Evolutionary conservation across 805 yeast species (phyloP), one percentile per base, ranked within the genome.

Genomic region (Jamesozyma jinghongensis): DNA sequence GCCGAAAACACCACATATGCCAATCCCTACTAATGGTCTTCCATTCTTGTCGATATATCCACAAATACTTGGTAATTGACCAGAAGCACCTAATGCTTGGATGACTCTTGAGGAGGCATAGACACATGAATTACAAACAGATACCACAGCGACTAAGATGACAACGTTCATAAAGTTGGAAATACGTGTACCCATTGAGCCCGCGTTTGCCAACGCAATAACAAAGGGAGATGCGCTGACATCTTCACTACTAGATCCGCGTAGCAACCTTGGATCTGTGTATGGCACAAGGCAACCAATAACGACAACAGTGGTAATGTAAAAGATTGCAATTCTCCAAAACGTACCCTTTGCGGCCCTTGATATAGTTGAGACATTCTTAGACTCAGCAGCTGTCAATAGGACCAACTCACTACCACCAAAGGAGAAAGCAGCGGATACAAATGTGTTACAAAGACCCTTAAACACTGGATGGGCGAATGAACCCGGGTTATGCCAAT

Each of bases 361-460:
- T 26, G 88, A 90, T 41, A 81, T 68, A 3, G 80, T 61, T 41
- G 67, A 67, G 4, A 40, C 42, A 58, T 81, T 74, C 19, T 64
- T 72, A 5, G 86, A 70, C 61, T 82, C 90, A 12, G 86, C 87
- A 18, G 86, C 81, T 4, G 85, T 82, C 32, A 81, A 64, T 36
- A 85, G 82, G 19, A 75, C 73, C 48, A 82, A 66, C 61, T 81
- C 90, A 13, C 84, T 74, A 42, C 90, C 88, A 34, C 81, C 76
- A 54, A 77, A 81, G 14, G 85, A 71, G 56, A 80, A 82, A 1
- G 86, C 85, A 17, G 88, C 86, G 43, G 81, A 71, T 14, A 77
- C 83, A 35, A 45, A 45, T 16, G 42, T 40, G n/a, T 40, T 42
- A 20, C 44, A 37, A 16, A 40, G 16, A 10, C 40, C 30, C 44